Base-by-base conservation (phyloP, 257 asterid species). In the Nemophila menziesii region DNA sequence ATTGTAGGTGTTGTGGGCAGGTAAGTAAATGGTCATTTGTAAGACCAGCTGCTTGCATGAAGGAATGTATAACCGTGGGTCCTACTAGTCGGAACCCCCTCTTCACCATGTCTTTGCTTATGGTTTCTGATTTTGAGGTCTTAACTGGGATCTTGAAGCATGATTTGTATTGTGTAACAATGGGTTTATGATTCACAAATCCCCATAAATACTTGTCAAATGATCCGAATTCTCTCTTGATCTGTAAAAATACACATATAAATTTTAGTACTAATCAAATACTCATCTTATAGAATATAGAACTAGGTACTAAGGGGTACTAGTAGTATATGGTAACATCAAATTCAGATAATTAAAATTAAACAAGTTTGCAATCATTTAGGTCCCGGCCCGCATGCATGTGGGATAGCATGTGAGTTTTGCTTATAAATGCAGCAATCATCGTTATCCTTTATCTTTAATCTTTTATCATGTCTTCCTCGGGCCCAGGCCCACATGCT, bases 41-140 rank as follows among this genome's bases (percentile, higher is more conserved):
- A 49, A 83, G 89, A 24, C 94, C 94, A 18, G 82, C 85, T 0
- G 92, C 94, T 61, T 83, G 92, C 92, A 83, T 79, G 76, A 83
- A 79, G 21, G 94, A 83, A 73, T 76, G 80, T 33, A 83, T 65
- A 4, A 79, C 87, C 2, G 84, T 79, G 18, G 92, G 92, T 3
- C 94, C 94, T 22, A 79, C 92, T 11, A 61, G 69, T 14, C 94
- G 70, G 70, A 82, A 76, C 0, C 94, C 94, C 39, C 87, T 76
- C 48, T 58, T 62, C 44, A 82, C 87, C 94, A 76, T 75, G 72
- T 80, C 87, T 64, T 82, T 82, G 78, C 94, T 82, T 34, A 82
- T 79, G 41, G 71, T 56, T 66, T 82, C 94, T 47, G 94, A 82
- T 60, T 82, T 82, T 9, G 94, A 82, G 5, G 92, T 79, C 85